Base-by-base conservation (phyloP, 202 grass and related monocot species). In the Zoysia matrella region DNA sequence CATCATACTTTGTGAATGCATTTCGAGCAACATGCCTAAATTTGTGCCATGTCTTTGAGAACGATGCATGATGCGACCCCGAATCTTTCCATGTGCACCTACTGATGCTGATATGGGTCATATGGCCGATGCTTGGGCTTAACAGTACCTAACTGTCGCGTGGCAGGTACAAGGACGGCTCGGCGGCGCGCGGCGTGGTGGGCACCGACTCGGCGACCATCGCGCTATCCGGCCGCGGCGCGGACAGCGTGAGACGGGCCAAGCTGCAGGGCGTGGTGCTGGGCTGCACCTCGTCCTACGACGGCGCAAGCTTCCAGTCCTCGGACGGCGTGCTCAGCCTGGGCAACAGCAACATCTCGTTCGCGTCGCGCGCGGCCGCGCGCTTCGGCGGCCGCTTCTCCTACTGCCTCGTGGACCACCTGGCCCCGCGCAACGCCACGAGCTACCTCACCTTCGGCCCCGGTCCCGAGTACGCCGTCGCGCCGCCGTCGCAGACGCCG, bases 281-380 rank as follows among this genome's bases (percentile, higher is more conserved):
- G 13, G 95, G 95, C 0, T 98, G 95, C 91, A 89, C 92, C 12
- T 84, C 89, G 15, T 86, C 85, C 8, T 84, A 86, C 22, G 75
- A 73, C 12, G 90, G 92, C 6, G 47, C 85, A 69, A 88, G 84
- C 83, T 95, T 95, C 81, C 76, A 70, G 74, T 61, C 82, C 11
- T 91, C 95, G 2, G 92, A 95, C 74, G 95, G 95, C 79, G 92
- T 98, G 64, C 84, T 98, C 47, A 92, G 90, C 82, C 89, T 99
- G 47, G 96, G 96, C 71, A 73, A 95, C 89, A 99, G 92, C 71
- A 62, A 84, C 71, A 85, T 91, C 83, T 99, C 96, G 48, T 99
- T 99, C 77, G 82, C 96, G 22, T 76, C 86, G 16, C 87, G 86
- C 48, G 96, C 92, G 62, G 84, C 90, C 43, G 72, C 83, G 11